phyloP scores from a whole-genome alignment of 192 early-diverging fungal species.

The Powellomyces hirtus region DNA sequence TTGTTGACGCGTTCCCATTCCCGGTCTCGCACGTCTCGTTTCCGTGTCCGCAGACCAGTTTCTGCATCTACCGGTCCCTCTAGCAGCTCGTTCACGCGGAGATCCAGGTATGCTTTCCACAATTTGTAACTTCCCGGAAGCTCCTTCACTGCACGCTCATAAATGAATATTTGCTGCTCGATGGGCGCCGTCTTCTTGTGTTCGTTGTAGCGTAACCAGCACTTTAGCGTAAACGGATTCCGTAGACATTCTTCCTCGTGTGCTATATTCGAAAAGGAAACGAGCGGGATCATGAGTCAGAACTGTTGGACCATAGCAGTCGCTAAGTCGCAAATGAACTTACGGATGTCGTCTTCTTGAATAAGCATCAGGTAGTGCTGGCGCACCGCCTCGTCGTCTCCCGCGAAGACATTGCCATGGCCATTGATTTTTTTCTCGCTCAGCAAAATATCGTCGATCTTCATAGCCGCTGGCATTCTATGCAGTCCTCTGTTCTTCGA shows the following conservation, averaged over 20 bases:
- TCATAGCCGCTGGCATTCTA: no score
- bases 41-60: constrained; percentile 33
- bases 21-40: constrained; percentile 24
- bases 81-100: constrained; percentile 47
- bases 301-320: not conserved
- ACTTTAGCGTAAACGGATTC: constrained; percentile 57
- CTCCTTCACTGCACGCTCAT: constrained; percentile 82
- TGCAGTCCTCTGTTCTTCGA: no score
- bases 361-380: constrained; percentile 33
- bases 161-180: constrained; percentile 60
- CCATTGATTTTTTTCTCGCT: no score
- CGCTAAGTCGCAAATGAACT: not conserved
- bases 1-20: constrained; percentile 67
- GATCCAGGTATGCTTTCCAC: constrained; percentile 85
- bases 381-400: not conserved
- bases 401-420: not conserved
- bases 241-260: constrained; percentile 57
- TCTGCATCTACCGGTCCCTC: constrained; percentile 53
- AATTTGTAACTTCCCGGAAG: constrained; percentile 96
- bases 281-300: no score
- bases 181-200: constrained; percentile 65
- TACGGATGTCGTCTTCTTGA: constrained; percentile 37
- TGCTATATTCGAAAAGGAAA: not conserved
- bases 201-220: constrained; percentile 89
- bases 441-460: no score